These are phyloP conservation scores for Cystobasidium ongulense DNA, from an alignment of 768 basidiomycete species.

Conservation along the genomic window DNA sequence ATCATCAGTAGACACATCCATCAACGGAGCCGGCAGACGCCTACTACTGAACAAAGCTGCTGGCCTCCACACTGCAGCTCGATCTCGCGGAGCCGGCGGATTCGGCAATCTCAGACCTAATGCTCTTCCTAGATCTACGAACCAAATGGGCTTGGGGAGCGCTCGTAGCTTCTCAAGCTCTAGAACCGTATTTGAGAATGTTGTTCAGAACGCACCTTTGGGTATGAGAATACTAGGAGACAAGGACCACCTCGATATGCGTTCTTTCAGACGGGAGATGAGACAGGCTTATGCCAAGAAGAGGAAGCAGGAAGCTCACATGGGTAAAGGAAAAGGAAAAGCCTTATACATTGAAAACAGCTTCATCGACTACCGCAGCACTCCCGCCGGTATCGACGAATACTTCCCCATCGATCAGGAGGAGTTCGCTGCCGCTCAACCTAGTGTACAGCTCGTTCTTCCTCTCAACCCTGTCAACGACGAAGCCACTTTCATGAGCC, in stretches of 20 bases:
- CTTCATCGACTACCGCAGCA: background rate
- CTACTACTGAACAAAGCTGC: background rate
- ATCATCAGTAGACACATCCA: background rate
- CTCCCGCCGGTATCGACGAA: background rate
- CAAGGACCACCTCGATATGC: slow-evolving; percentile 16
- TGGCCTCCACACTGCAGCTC: slow-evolving; percentile 19
- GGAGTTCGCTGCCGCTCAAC: background rate
- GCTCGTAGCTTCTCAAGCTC: slow-evolving; percentile 24
- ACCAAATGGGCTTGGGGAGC: slow-evolving; percentile 12
- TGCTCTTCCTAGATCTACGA: background rate
- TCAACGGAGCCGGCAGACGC: background rate
- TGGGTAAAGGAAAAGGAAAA: slow-evolving; percentile 12
- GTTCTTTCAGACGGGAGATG: slow-evolving; percentile 6
- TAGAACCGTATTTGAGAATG: slow-evolving; percentile 20
- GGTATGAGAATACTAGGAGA: slow-evolving; percentile 21
- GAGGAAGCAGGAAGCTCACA: background rate
- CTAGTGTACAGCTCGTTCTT: slow-evolving; percentile 16
- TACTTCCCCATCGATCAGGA: slow-evolving; percentile 10
- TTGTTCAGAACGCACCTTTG: slow-evolving; percentile 25
- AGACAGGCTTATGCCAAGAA: background rate
- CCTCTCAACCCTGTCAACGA: slow-evolving; percentile 22
- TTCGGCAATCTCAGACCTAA: slow-evolving; percentile 12
- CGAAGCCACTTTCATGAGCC: slow-evolving; percentile 1
- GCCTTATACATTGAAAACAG: background rate
- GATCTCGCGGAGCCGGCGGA: background rate